Evolutionary conservation across 2,329 filamentous ascomycete species (phyloP).

Genomic region (Stachybotrys echinatus): DNA sequence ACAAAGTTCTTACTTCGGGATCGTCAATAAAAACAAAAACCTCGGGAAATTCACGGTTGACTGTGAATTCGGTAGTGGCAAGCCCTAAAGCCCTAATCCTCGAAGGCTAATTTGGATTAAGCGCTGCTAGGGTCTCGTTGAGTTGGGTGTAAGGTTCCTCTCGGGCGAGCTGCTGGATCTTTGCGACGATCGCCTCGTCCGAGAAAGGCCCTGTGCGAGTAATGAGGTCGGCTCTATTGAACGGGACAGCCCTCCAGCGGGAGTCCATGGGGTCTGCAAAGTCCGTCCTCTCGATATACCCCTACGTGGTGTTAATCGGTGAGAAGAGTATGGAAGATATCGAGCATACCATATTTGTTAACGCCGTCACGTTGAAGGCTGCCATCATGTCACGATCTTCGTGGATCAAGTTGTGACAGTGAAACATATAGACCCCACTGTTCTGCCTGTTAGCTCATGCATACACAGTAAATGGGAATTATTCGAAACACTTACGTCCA

Average conservation of each 20-base stretch:
- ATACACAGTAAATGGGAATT: background rate
- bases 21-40: no score
- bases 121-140: no score
- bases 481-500: background rate
- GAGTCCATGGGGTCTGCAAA: constrained; percentile 8
- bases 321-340: no score
- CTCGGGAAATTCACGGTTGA: no score
- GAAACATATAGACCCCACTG: constrained; percentile 45
- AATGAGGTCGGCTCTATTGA: background rate
- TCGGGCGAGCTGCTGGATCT: background rate
- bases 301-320: no score
- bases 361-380: constrained; percentile 35
- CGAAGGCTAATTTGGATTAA: no score
- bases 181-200: background rate
- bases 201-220: background rate
- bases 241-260: constrained; percentile 5
- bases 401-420: constrained; percentile 41
- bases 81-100: no score
- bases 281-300: no score
- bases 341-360: constrained; percentile 33
- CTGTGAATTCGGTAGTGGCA: no score
- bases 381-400: constrained; percentile 43
- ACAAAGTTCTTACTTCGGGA: no score
- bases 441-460: background rate
- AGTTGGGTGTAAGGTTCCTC: background rate